Conservation (phyloP, 2,329 filamentous ascomycete species). For the Trichoderma pleuroti region DNA sequence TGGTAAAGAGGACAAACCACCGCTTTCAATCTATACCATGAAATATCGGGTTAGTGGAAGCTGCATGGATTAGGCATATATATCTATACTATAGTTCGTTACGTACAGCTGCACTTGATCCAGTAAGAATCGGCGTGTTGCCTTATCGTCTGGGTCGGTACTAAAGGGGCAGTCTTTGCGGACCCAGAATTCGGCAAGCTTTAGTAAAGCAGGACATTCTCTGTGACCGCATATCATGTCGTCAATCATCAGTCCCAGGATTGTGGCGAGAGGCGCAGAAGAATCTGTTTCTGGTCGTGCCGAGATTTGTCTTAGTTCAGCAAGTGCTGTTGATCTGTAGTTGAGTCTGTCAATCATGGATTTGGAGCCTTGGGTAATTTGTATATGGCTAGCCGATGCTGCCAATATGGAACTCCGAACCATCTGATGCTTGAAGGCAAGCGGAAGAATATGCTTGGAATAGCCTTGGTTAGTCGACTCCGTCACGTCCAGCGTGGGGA, state of each 20-base stretch:
- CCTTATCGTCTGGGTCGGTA: not conserved
- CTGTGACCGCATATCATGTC: slow-evolving; percentile 11
- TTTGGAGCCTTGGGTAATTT: not conserved
- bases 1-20: slow-evolving; percentile 5
- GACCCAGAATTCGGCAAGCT: slow-evolving; percentile 3
- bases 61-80: not conserved
- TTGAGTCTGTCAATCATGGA: slow-evolving; percentile 1
- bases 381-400: slow-evolving; percentile 6
- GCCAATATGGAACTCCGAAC: slow-evolving; percentile 1
- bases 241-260: not conserved
- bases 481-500: slow-evolving; percentile 8
- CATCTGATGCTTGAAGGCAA: not conserved
- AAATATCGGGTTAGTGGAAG: not conserved
- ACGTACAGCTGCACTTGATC: slow-evolving; percentile 5
- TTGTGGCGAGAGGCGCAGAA: not conserved
- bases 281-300: slow-evolving; percentile 3
- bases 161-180: not conserved
- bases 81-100: too few relatives aligned
- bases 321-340: not conserved
- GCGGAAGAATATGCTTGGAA: not conserved
- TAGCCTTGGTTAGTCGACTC: slow-evolving; percentile 1
- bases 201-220: not conserved
- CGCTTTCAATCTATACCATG: not conserved
- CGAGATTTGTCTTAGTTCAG: not conserved
- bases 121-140: not conserved